Conservation (phyloP, 2,329 filamentous ascomycete species). For the Trichoderma sp. region DNA sequence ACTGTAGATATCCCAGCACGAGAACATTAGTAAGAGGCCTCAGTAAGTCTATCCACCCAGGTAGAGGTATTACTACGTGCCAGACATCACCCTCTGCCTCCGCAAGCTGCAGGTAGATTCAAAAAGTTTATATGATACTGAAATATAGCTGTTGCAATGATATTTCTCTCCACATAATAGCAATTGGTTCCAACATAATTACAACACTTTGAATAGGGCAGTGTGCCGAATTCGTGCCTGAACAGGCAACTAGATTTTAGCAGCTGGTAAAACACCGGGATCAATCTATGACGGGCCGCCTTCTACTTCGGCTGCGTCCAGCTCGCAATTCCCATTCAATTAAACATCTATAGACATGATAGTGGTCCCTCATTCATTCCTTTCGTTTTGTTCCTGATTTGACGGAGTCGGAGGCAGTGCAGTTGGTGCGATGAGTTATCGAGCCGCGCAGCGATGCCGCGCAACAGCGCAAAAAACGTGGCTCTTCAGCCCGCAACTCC, state of each 20-base stretch:
- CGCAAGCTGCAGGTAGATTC: background rate
- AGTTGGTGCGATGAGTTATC: constrained; percentile 39
- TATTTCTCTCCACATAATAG: background rate
- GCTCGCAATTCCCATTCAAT: background rate
- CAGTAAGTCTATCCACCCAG: background rate
- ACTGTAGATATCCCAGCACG: background rate
- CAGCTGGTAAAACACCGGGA: constrained; percentile 6
- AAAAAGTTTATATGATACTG: background rate
- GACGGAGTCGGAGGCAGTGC: background rate
- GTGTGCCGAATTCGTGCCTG: background rate
- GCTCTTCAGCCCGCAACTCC: constrained; percentile 24
- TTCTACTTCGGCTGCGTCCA: background rate
- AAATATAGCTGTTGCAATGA: background rate
- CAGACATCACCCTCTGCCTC: background rate
- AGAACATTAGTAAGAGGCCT: background rate
- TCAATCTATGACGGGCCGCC: background rate
- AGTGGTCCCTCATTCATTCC: background rate
- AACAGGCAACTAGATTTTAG: constrained; percentile 7
- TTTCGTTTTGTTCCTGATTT: background rate
- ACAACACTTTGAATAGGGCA: background rate
- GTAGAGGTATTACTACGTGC: too few relatives aligned
- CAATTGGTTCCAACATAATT: background rate
- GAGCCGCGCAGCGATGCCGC: constrained; percentile 40
- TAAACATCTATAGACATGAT: background rate
- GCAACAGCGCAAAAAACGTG: constrained; percentile 32